Base-by-base conservation (phyloP, 1,284 basidiomycete species). In the Boletus sp. region DNA sequence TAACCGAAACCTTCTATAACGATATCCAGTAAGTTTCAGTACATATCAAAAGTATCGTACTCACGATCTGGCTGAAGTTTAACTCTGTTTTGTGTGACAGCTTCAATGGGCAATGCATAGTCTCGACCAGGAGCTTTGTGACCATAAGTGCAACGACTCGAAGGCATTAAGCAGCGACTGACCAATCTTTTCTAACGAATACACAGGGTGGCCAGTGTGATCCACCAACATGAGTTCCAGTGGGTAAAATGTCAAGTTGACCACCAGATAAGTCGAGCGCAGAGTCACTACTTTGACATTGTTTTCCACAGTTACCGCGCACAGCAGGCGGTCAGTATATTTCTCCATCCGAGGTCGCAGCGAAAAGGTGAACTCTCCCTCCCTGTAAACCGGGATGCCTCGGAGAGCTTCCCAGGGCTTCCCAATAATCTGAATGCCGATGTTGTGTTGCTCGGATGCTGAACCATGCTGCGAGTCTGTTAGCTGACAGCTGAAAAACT, bases 241-340 rank as follows among this genome's bases (percentile, higher is more conserved):
- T 1, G 96, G 94, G 58, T 99, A 91, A 48, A 95, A 75, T 0
- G 95, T 96, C 52, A 84, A 72, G 68, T 99, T 99, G 67, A 94
- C 88, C 44, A 99, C 77, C 60, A 90, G 85, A 68, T 96, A 94
- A 0, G 92, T 93, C 0, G 96, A 99, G 33, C 94, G 80, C 58
- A 99, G 80, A 1, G 93, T 98, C 54, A 99, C 91, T 52, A 96
- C 72, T 73, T 99, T 99, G 66, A 96, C 88, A 61, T 94, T 98
- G 65, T 96, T 85, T 61, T 91, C 80, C 25, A 99, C 83, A 56
- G 82, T 86, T 54, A 99, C 85, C 57, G 97, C 94, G 66, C 91
- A 96, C 19, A 96, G 77, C 35, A 99, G 67, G 33, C 94, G 88
- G 64, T 91, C 84, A 4, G 82, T 78, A 49, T 90, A 84, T 64